phyloP scores from a whole-genome alignment of 1,284 basidiomycete species.

The Moesziomyces aphidis region DNA sequence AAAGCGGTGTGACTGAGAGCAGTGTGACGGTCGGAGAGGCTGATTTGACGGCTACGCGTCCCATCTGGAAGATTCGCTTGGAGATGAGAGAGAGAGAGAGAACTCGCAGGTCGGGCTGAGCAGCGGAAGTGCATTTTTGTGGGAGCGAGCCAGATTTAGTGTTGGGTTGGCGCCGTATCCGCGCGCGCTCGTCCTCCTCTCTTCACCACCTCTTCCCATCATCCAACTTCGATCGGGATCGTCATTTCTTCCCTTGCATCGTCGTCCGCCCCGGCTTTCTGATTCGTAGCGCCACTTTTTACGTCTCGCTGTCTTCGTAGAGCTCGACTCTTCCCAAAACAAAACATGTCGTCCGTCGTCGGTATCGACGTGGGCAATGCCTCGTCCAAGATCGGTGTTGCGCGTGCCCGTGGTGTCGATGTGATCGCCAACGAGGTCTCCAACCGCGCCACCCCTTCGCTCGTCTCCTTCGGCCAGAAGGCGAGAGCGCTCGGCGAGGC shows the following conservation, averaged over 20 bases:
- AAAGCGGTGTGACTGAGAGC: too few species aligned
- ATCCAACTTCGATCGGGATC: neutral
- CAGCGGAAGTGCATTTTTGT: conserved; percentile 8
- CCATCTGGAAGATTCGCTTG: too few species aligned
- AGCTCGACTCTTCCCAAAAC: neutral
- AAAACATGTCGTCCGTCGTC: conserved; percentile 62
- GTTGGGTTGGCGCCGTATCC: too few species aligned
- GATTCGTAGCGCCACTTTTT: neutral
- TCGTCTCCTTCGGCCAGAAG: conserved; percentile 67
- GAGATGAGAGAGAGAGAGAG: too few species aligned
- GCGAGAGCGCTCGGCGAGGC: conserved; percentile 65
- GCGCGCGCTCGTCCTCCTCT: neutral
- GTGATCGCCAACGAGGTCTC: conserved; percentile 66
- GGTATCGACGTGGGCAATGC: conserved; percentile 66
- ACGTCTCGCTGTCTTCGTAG: too few species aligned
- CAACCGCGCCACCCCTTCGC: conserved; percentile 66
- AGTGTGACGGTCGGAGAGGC: too few species aligned
- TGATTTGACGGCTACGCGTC: too few species aligned
- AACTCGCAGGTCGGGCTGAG: neutral
- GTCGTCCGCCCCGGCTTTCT: neutral
- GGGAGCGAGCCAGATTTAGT: too few species aligned
- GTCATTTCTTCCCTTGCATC: neutral
- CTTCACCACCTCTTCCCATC: neutral
- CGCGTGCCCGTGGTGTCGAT: conserved; percentile 65
- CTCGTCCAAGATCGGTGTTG: conserved; percentile 65